Evolutionary conservation across 2,329 filamentous ascomycete species (phyloP).

Genomic region (Hypoxylon sp.): DNA sequence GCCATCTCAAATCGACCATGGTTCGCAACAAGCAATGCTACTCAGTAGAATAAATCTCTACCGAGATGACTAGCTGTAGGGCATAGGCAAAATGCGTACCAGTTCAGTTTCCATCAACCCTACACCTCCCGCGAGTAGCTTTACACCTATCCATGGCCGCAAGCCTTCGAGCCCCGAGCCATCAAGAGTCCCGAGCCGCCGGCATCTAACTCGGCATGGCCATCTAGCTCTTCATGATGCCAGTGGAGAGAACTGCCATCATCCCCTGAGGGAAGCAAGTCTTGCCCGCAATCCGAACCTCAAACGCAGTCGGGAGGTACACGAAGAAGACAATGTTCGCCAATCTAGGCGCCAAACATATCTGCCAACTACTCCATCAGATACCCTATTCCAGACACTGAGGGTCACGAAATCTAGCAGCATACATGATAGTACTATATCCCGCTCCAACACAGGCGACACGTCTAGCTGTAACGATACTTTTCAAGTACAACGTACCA

Average conservation of each 20-base stretch:
- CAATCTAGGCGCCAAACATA: conserved; percentile 16
- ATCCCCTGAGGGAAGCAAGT: not conserved
- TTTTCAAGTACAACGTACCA: not conserved
- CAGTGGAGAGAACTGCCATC: not conserved
- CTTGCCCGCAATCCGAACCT: not conserved
- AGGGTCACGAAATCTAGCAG: conserved; percentile 33
- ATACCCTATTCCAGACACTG: conserved; percentile 31
- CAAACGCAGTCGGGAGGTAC: conserved; percentile 11
- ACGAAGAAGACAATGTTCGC: conserved; percentile 6
- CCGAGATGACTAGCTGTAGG: not conserved
- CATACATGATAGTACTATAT: not conserved
- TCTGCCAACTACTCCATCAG: conserved; percentile 16
- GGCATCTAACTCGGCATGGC: not conserved
- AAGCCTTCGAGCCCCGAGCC: not conserved
- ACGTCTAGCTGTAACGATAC: not conserved
- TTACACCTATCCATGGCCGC: conserved; percentile 5
- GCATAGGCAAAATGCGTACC: not conserved
- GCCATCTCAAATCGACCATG: not conserved
- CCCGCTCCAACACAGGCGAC: not conserved
- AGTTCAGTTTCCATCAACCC: not conserved
- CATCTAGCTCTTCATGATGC: not conserved
- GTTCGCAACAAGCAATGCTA: not conserved
- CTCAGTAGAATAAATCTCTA: not conserved
- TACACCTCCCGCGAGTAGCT: not conserved
- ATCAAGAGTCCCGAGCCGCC: not conserved